These are phyloP conservation scores for Rickenella mellea DNA, from an alignment of 768 basidiomycete genomes.

Conservation along the genomic window DNA sequence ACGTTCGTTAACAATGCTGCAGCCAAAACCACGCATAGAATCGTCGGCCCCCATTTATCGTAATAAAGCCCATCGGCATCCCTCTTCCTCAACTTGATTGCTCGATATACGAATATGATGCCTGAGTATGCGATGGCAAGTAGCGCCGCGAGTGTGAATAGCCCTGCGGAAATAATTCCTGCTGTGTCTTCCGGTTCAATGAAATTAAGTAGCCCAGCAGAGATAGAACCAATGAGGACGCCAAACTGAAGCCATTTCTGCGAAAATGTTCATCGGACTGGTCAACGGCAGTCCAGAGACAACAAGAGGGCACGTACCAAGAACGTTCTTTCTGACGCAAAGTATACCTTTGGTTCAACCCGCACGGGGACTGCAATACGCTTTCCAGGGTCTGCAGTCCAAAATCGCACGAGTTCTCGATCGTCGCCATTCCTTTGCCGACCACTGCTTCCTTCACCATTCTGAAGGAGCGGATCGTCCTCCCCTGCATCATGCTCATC, in stretches of 20 bases:
- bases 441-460: constrained; percentile 23
- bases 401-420: constrained; percentile 53
- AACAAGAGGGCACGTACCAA: constrained; percentile 44
- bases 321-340: constrained; percentile 92
- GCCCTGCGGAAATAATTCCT: constrained; percentile 77
- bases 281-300: neutral
- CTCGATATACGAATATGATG: constrained; percentile 70
- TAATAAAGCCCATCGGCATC: constrained; percentile 79
- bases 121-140: constrained; percentile 83
- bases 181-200: constrained; percentile 56
- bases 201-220: constrained; percentile 86
- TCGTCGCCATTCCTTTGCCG: constrained; percentile 27
- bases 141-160: constrained; percentile 88
- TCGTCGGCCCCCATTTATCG: constrained; percentile 79
- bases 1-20: constrained; percentile 69
- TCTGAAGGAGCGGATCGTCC: constrained; percentile 15
- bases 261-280: neutral
- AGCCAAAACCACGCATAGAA: constrained; percentile 61
- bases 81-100: constrained; percentile 55
- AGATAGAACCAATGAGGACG: constrained; percentile 82
- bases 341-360: constrained; percentile 96
- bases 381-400: constrained; percentile 80
- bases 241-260: constrained; percentile 88
- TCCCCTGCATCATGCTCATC: constrained; percentile 26
- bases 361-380: constrained; percentile 89